These are phyloP conservation scores for Coffea canephora DNA, from an alignment of 257 asterid genomes.

Conservation along the genomic window DNA sequence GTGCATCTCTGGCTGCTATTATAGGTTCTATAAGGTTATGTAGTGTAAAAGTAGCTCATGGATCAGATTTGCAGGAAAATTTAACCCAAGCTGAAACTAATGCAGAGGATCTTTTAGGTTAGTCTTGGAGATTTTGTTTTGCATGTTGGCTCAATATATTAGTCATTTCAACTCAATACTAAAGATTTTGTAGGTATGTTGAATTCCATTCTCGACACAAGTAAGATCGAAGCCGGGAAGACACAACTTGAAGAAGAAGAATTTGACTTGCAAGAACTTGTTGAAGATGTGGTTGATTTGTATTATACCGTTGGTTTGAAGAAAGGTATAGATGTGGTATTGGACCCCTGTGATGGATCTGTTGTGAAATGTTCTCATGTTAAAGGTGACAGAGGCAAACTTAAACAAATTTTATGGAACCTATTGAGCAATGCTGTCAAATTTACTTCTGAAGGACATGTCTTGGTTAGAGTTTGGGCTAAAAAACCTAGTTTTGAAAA, in stretches of 20 bases:
- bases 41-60: constrained; percentile 27
- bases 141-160: not conserved
- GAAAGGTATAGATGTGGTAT: constrained; percentile 69
- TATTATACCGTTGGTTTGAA: constrained; percentile 50
- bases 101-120: constrained; percentile 51
- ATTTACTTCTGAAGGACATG: constrained; percentile 65
- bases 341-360: constrained; percentile 70
- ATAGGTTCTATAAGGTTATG: constrained; percentile 48
- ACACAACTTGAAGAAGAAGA: constrained; percentile 64
- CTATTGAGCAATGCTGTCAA: constrained; percentile 74
- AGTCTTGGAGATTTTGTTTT: not conserved
- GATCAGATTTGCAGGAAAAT: constrained; percentile 37
- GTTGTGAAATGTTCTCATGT: constrained; percentile 31
- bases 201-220: constrained; percentile 66
- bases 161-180: not conserved
- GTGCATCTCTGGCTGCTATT: constrained; percentile 62
- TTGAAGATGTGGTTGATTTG: constrained; percentile 68
- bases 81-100: constrained; percentile 48
- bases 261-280: constrained; percentile 46
- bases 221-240: constrained; percentile 66
- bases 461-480: constrained; percentile 62
- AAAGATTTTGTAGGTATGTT: constrained; percentile 40
- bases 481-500: constrained; percentile 42
- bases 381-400: constrained; percentile 62
- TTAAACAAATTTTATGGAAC: constrained; percentile 65